Evolutionary conservation across 2,329 filamentous ascomycete genomes (phyloP).

Genomic region (Fusarium udum): DNA sequence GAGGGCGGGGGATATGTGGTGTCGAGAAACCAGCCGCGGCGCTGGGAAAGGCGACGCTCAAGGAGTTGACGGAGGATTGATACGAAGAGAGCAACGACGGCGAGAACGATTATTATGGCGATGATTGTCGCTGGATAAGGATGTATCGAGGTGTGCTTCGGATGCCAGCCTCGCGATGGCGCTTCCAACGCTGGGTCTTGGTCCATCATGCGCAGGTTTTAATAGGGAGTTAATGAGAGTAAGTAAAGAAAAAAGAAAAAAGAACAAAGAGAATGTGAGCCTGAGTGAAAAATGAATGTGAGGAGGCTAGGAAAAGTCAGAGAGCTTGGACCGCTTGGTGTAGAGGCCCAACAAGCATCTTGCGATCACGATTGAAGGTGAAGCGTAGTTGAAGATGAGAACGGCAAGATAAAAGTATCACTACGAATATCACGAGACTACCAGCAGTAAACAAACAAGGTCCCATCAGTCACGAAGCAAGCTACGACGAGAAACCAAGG

Average conservation of each 20-base stretch:
- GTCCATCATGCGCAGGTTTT: constrained; percentile 11
- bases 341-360: constrained; percentile 13
- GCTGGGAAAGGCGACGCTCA: constrained; percentile 16
- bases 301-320: not conserved
- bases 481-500: constrained; percentile 1
- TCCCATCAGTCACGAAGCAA: constrained; percentile 13
- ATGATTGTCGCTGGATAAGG: constrained; percentile 33
- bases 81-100: constrained; percentile 32
- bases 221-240: not conserved
- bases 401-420: not conserved
- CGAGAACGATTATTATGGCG: constrained; percentile 32
- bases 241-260: not conserved
- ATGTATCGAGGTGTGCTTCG: constrained; percentile 11
- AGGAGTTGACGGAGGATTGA: constrained; percentile 33
- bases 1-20: constrained; percentile 15
- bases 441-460: constrained; percentile 29
- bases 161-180: not conserved
- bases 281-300: not conserved
- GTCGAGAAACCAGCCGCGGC: constrained; percentile 27
- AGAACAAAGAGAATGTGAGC: not conserved
- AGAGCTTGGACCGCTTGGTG: constrained; percentile 9
- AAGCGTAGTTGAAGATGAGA: not conserved
- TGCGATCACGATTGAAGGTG: not conserved
- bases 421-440: not conserved
- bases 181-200: not conserved